A percentile compares a stretch with the other conserved stretches of the same genome.
Evolutionary conservation across 768 basidiomycete genomes (phyloP).

Genomic region (Xerocomellus amylosporus): DNA sequence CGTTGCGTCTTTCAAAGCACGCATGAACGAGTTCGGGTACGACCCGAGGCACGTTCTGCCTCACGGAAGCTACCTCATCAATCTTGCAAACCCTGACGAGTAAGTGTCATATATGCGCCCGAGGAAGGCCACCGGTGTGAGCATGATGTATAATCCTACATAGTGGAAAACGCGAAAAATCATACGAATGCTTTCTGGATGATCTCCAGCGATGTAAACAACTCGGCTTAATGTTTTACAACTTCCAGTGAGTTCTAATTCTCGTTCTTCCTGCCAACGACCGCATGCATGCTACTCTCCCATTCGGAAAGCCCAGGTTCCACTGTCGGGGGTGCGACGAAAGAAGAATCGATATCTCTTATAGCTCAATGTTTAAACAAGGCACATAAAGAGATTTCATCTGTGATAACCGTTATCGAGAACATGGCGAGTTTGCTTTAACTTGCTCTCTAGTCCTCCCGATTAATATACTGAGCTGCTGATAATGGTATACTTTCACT

Average conservation of each 20-base stretch:
- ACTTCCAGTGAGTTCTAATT: conserved; percentile 71
- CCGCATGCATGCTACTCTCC: not conserved
- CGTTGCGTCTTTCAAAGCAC: conserved; percentile 55
- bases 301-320: conserved; percentile 65
- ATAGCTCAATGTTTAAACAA: conserved; percentile 75
- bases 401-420: conserved; percentile 68
- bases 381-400: conserved; percentile 60
- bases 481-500: not conserved
- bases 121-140: not conserved
- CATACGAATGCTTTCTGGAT: conserved; percentile 78
- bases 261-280: not conserved
- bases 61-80: conserved; percentile 84
- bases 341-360: conserved; percentile 55
- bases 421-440: conserved; percentile 61
- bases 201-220: conserved; percentile 76
- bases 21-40: conserved; percentile 63
- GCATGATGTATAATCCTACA: not conserved
- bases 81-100: conserved; percentile 78
- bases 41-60: conserved; percentile 63
- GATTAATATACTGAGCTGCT: not conserved
- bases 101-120: conserved; percentile 35
- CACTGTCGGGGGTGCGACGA: conserved; percentile 66
- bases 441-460: not conserved
- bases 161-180: conserved; percentile 66
- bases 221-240: conserved; percentile 71